Evolutionary conservation across 1,284 basidiomycete genomes (phyloP).

Genomic region (Caloboletus firmus): DNA sequence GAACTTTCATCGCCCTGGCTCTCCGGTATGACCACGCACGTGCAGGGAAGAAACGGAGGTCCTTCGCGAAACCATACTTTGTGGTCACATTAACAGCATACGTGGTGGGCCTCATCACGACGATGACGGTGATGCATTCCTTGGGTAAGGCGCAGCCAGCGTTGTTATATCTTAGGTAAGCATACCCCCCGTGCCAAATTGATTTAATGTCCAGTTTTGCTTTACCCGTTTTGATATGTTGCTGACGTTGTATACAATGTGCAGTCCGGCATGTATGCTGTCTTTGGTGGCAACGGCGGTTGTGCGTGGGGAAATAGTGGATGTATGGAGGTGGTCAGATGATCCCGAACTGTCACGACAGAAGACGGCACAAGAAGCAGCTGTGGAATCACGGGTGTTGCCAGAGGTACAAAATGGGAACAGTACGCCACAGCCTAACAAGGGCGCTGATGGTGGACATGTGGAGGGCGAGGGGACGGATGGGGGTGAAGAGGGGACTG

Average conservation of each 20-base stretch:
- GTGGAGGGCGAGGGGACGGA: conserved; percentile 9
- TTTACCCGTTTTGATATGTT: too few species aligned
- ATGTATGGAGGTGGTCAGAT: conserved; percentile 69
- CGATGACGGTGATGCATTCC: conserved; percentile 88
- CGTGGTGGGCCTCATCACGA: conserved; percentile 72
- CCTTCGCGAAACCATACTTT: conserved; percentile 81
- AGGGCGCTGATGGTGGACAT: conserved; percentile 14
- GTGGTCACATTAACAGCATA: conserved; percentile 71
- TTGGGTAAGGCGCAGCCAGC: conserved; percentile 87
- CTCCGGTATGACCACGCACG: conserved; percentile 83
- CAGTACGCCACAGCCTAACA: conserved; percentile 17
- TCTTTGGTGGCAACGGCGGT: conserved; percentile 57
- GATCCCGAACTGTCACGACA: conserved; percentile 32
- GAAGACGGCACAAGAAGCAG: conserved; percentile 12
- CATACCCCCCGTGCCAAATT: neutral
- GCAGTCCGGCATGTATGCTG: conserved; percentile 67
- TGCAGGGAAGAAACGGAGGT: conserved; percentile 31
- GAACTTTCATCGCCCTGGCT: conserved; percentile 86
- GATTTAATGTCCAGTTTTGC: neutral
- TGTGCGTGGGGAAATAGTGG: conserved; percentile 55
- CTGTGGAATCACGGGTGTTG: conserved; percentile 15
- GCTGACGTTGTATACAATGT: conserved; percentile 13
- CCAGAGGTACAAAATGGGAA: conserved; percentile 17
- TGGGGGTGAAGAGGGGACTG: conserved; percentile 10
- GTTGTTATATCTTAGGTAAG: conserved; percentile 86